Base-by-base conservation (phyloP, 805 yeast species). In the Candida argentea region DNA sequence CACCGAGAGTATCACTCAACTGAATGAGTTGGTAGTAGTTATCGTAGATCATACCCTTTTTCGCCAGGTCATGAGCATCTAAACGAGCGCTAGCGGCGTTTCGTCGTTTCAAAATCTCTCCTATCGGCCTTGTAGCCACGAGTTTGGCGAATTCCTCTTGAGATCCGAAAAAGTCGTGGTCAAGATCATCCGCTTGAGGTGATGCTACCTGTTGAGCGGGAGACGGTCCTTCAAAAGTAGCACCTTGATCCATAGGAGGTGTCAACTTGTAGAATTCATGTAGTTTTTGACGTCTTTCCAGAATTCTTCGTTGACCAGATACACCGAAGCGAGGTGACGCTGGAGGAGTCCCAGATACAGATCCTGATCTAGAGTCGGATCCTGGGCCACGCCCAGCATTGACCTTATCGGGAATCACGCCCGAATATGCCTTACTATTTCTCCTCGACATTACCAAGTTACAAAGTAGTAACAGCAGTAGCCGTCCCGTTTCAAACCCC, bases 21-120 rank as follows among this genome's bases (percentile, higher is more conserved):
- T 76, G 75, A 43, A 79, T 76, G 37, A 79, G 54, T 35, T 79
- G 87, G 46, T 73, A 76, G 57, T 79, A 79, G 43, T 79, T 79
- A 48, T 79, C 82, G 49, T 79, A 79, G 7, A 79, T 75, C 23
- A 79, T 76, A 16, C 80, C 70, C 40, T 79, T 79, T 37, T 76
- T 76, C 25, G 70, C 73, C 41, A 72, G 67, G 34, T 72, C 75
- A 28, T 67, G 72, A 10, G 69, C 48, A 33, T 68, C 70, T 31
- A 73, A 53, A 28, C 61, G 57, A 17, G 58, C 58, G 14, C 65
- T 60, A 6, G 71, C 30, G 10, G 42, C 25, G 36, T 56, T 57
- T 24, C 61, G 34, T 16, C 50, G 40, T 34, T 43, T 46, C 16
- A 57, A 39, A 3, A 57, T 52, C 4, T 55, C 59, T 21, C 48